Evolutionary conservation across 495 filamentous ascomycete species (phyloP).

Genomic region (Penicillium samsonianum): DNA sequence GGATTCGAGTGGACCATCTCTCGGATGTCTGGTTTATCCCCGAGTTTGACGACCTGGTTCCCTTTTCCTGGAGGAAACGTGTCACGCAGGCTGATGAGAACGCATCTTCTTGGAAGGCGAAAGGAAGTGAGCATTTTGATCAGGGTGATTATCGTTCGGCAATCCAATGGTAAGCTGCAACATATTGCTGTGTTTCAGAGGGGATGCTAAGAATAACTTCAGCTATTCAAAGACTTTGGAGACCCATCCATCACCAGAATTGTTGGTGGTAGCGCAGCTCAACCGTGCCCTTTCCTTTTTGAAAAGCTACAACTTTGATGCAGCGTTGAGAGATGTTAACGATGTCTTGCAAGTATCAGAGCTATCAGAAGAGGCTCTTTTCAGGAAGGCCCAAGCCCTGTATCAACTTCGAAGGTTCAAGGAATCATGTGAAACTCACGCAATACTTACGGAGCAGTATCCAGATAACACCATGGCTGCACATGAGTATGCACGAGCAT

Average conservation of each 20-base stretch:
- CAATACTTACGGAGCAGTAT: conserved; percentile 22
- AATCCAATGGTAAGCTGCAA: conserved; percentile 28
- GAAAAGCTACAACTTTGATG: conserved; percentile 46
- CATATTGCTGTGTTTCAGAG: conserved; percentile 4
- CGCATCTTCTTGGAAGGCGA: conserved; percentile 39
- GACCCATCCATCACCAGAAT: conserved; percentile 15
- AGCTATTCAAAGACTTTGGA: conserved; percentile 36
- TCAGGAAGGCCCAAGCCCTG: conserved; percentile 46
- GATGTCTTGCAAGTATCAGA: conserved; percentile 25
- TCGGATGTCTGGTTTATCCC: conserved; percentile 45
- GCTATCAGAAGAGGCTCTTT: conserved; percentile 47
- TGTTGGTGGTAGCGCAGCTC: conserved; percentile 25
- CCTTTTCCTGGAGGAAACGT: conserved; percentile 36
- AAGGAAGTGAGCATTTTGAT: conserved; percentile 41
- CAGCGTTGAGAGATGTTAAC: conserved; percentile 48
- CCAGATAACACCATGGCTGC: conserved; percentile 28
- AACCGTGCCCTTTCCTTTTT: conserved; percentile 53
- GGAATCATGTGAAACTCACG: conserved; percentile 34
- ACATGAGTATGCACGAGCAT: conserved; percentile 17
- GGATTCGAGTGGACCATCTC: conserved; percentile 55
- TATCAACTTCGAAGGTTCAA: conserved; percentile 47
- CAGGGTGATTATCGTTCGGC: conserved; percentile 18
- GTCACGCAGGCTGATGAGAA: conserved; percentile 18
- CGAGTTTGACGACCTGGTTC: conserved; percentile 32
- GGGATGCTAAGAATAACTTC: conserved; percentile 11